Base-by-base conservation (phyloP, 2,329 filamentous ascomycete genomes). In the Cercospora sp. region DNA sequence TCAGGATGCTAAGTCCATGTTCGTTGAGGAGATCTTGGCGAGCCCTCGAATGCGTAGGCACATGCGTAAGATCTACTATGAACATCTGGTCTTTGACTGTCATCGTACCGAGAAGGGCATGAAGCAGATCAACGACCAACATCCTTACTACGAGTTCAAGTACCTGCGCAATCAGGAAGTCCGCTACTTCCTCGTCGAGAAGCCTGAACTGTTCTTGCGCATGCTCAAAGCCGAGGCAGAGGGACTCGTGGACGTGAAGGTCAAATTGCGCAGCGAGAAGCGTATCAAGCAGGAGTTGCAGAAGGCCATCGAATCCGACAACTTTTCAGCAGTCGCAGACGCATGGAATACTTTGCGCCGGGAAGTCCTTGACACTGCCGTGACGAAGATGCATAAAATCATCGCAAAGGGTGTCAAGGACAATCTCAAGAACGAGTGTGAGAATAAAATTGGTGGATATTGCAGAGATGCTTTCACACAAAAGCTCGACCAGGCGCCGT, bases 151-250 rank as follows among this genome's bases (percentile, higher is more conserved):
- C 78, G 95, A 98, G 79, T 92, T 99, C 83, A 97, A 99, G 80
- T 99, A 99, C 75, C 85, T 99, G 20, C 89, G 93, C 71, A 93
- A 95, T 74, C 94, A 97, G 79, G 91, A 92, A 7, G 73, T 77
- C 28, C 74, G 72, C n/a, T 69, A 73, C 61, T 91, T 97, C 69
- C 87, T 98, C 67, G 91, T 93, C 2, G 88, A 89, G 63, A 89
- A 91, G 63, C 95, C 95, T 1, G 94, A 97, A 72, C 84, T 97
- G 28, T 99, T 95, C 78, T 83, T 99, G 65, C 94, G 96, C 81
- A 99, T 99, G 95, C 89, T 98, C 79, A 96, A 93, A 78, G 95
- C 95, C 1, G 95, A 99, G 79, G 91, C 95, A 75, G 95, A 99
- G 78, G 94, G 94, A 2, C 83, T 99, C 1, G 87, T 99, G 13